Evolutionary conservation across 306 rosid genomes (phyloP).

Genomic region (Mimosa bimucronata): DNA sequence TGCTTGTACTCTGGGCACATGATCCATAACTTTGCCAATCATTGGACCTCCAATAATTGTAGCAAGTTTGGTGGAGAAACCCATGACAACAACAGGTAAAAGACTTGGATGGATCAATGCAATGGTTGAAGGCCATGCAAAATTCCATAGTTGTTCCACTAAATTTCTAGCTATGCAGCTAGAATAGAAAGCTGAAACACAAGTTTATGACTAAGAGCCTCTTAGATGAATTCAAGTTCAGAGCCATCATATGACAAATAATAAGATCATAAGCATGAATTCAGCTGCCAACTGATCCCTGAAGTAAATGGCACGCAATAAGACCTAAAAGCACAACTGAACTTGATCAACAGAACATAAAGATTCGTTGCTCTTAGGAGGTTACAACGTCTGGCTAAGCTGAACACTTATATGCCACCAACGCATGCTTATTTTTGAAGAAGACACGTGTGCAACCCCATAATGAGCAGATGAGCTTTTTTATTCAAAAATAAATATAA

Average conservation of each 20-base stretch:
- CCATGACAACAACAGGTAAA: slow-evolving; percentile 87
- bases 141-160: slow-evolving; percentile 96
- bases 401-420: not conserved
- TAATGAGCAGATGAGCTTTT: not conserved
- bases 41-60: slow-evolving; percentile 87
- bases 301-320: slow-evolving; percentile 8
- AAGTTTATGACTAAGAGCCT: slow-evolving; percentile 41
- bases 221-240: no score
- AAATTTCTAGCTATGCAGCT: slow-evolving; percentile 85
- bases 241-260: not conserved
- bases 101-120: slow-evolving; percentile 94
- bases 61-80: slow-evolving; percentile 83
- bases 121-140: slow-evolving; percentile 97
- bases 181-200: slow-evolving; percentile 79
- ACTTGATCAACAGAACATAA: slow-evolving; percentile 18
- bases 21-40: slow-evolving; percentile 86
- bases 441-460: not conserved
- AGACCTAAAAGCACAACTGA: not conserved
- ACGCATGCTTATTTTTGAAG: not conserved
- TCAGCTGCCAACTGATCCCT: not conserved
- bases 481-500: not conserved
- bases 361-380: not conserved
- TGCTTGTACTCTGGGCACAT: slow-evolving; percentile 75
- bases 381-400: not conserved
- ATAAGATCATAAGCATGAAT: not conserved